Evolutionary conservation across 495 filamentous ascomycete species (phyloP).

Genomic region (Tuber indicum): DNA sequence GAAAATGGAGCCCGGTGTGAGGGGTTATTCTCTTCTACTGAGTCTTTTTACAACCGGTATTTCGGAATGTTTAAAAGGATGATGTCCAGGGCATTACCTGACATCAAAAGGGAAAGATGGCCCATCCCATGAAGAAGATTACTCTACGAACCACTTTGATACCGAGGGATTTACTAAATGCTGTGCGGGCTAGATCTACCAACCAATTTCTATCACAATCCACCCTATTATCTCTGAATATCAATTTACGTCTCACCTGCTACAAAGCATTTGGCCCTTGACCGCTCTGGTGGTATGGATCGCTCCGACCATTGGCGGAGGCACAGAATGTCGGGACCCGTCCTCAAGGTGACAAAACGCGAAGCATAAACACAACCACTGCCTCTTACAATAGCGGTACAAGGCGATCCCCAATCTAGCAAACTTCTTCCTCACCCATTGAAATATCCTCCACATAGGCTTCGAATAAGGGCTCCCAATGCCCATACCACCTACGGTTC

Average conservation of each 20-base stretch:
- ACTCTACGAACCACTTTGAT: not conserved
- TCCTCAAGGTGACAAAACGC: not conserved
- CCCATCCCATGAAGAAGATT: not conserved
- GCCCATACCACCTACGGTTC: not conserved
- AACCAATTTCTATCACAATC: not conserved
- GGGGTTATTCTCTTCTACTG: not conserved
- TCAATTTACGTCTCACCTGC: not conserved
- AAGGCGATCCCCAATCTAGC: not conserved
- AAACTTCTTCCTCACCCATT: not conserved
- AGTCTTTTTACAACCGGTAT: not conserved
- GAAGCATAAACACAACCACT: not conserved
- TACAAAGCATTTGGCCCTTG: not conserved
- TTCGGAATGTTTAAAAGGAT: not conserved
- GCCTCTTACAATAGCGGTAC: no score
- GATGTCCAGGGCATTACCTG: not conserved
- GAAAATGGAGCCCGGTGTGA: not conserved
- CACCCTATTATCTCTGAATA: not conserved
- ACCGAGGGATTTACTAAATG: not conserved
- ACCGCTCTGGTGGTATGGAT: not conserved
- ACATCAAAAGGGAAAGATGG: not conserved
- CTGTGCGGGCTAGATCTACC: not conserved
- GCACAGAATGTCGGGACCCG: not conserved
- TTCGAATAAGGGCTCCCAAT: not conserved
- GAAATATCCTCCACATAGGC: not conserved
- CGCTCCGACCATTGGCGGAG: not conserved